These are phyloP conservation scores for Sphagnum magellanicum DNA, from an alignment of 228 moss, liverwort and hornwort genomes.

Conservation along the genomic window DNA sequence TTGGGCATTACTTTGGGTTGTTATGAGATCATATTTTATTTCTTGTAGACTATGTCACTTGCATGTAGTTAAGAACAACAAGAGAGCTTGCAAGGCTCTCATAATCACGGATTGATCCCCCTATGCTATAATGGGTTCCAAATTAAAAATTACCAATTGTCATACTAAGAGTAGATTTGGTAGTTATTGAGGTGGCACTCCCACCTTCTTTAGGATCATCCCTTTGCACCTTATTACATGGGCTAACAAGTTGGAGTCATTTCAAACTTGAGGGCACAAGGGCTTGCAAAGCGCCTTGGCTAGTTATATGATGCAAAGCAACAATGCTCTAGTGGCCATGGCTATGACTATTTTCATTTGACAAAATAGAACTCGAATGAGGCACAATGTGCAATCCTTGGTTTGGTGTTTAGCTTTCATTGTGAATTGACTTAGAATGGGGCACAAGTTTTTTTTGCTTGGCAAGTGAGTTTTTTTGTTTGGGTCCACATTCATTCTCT, in stretches of 20 bases:
- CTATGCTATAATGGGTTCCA: conserved; percentile 44
- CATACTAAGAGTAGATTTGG: conserved; percentile 57
- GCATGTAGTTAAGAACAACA: no score
- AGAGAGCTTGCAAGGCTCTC: no score
- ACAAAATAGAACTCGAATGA: conserved; percentile 26
- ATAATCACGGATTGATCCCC: conserved; percentile 64
- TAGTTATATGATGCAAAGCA: conserved; percentile 35
- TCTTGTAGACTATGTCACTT: no score
- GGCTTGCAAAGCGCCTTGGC: conserved; percentile 18
- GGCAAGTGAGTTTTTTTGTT: conserved; percentile 17
- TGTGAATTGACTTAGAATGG: conserved; percentile 16
- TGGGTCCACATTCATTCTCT: conserved; percentile 51
- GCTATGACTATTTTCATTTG: conserved; percentile 21
- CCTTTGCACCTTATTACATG: conserved; percentile 39
- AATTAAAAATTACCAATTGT: conserved; percentile 20
- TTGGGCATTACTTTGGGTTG: conserved; percentile 86
- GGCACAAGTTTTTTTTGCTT: conserved; percentile 17
- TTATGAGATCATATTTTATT: conserved; percentile 94
- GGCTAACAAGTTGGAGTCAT: conserved; percentile 52
- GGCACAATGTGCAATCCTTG: conserved; percentile 20
- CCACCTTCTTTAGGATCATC: conserved; percentile 61
- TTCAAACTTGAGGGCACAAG: conserved; percentile 30
- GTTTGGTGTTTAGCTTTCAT: conserved; percentile 24
- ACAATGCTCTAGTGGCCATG: conserved; percentile 21
- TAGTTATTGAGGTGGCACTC: conserved; percentile 50